Evolutionary conservation across 2,329 filamentous ascomycete species (phyloP), one percentile per base, ranked within the genome.

Genomic region (Colletotrichum brevisporum): DNA sequence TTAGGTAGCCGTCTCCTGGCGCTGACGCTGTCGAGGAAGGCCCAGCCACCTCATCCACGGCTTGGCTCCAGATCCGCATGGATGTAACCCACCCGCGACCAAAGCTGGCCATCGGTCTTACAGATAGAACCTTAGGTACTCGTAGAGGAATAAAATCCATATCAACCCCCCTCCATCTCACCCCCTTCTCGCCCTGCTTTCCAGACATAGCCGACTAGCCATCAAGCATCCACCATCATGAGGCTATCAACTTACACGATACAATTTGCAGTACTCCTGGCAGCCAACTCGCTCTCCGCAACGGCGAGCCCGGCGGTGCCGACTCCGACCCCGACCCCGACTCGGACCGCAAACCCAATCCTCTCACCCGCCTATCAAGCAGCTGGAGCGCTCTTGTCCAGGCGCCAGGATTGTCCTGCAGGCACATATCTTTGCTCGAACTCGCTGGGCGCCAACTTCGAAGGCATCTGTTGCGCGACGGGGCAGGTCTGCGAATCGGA

Each of bases 401-500:
- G 56, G 16, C 69, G 72, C 67, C 74, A 77, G 63, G 75, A 73
- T 26, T 88, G 86, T 68, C 83, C 85, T 8, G 78, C 79, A 57
- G 81, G 86, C 73, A 87, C 83, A 68, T 86, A 83, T 74, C 84
- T 82, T 67, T 89, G 86, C 75, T 82, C 85, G 21, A 74, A 81
- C 70, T 78, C 80, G 9, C 78, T 84, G 57, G 86, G 86, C 9
- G 71, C 79, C 24, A 79, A 75, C 50, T 89, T 88, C 73, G 77
- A 73, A 50, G 82, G 81, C 67, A 78, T 87, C 26, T 89, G 87
- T 75, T 89, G 87, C 74, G 78, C 83, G 54, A 82, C 80, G 68
- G 85, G 84, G 36, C 85, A 88, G 71, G 74, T 77, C 21, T 89
- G 87, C 74, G 79, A 83, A 4, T 76, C 88, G 5, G 87, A 89